Base-by-base conservation (phyloP, 176 grass and related monocot genomes). In the Oryza meyeriana region DNA sequence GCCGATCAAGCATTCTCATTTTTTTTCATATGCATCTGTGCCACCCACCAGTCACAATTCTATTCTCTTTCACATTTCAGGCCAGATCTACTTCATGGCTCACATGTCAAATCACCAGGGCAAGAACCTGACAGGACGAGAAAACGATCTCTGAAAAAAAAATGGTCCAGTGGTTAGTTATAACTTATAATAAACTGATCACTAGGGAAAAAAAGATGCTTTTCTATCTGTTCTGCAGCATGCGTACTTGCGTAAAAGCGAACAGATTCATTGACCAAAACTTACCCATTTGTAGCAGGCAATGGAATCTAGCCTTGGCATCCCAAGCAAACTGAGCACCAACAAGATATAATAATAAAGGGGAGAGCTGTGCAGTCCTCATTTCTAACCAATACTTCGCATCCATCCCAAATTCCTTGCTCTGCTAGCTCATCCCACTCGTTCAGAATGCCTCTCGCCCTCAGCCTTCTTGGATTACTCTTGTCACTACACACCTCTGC, bases 401-500 rank as follows among this genome's bases (percentile, higher is more conserved):
- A 69, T 77, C 26, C 52, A 77, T 34, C 14, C 27, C 34, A 71
- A 77, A 34, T 50, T 47, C 24, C 41, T 30, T 10, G 30, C 59
- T 73, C 13, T 14, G 68, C n/a, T 28, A 72, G 16, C 61, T 81
- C 28, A 9, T 35, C 64, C 22, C 35, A 9, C n/a, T 10, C 10
- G 4, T 71, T 81, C 64, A 35, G 10, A 30, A 87, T 87, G 85
- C 18, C 44, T 12, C 48, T 36, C 18, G 30, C 70, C 44, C 44
- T 47, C 62, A 12, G 6, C 66, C 11, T 80, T 57, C 25, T 69
- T 11, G 20, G 72, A 31, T 25, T 58, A 70, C 64, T 86, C 35
- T 75, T 86, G 18, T 64, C 36, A 50, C 31, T 74, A 2, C 64
- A 75, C n/a, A 45, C 66, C 34, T 28, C 28, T 12, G 12, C 31